A percentile compares a stretch with the other conserved stretches of the same genome.
These are phyloP conservation scores for Calonectria montana DNA, from an alignment of 2,329 filamentous ascomycete genomes.

Conservation along the genomic window DNA sequence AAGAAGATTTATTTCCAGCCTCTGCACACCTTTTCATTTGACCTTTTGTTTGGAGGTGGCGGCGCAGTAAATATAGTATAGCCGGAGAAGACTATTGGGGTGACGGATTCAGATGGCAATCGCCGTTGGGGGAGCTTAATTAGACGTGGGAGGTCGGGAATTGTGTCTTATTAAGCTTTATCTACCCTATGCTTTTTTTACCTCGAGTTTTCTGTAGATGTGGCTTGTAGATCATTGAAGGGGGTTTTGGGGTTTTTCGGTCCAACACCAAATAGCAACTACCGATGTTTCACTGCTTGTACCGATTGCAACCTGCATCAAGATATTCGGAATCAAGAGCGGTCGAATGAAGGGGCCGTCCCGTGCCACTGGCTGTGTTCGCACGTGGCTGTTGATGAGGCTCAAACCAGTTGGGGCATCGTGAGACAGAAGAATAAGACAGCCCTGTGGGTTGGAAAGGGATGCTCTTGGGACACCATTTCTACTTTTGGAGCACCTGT, in stretches of 20 bases:
- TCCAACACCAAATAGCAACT: too few relatives aligned
- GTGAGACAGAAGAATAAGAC: not conserved
- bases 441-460: not conserved
- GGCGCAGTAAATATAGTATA: not conserved
- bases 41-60: not conserved
- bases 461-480: not conserved
- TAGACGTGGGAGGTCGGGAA: not conserved
- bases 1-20: not conserved
- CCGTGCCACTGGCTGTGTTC: not conserved
- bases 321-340: not conserved
- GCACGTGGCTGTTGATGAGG: constrained; percentile 1
- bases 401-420: not conserved
- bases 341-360: not conserved
- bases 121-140: not conserved
- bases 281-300: not conserved
- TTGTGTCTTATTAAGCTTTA: not conserved
- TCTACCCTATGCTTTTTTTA: not conserved
- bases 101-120: not conserved
- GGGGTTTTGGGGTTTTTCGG: not conserved
- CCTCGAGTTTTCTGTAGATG: not conserved
- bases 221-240: not conserved
- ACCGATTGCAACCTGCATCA: not conserved
- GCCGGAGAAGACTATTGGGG: not conserved
- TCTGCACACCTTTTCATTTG: not conserved
- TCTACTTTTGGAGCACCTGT: not conserved